Evolutionary conservation across 2,329 filamentous ascomycete genomes (phyloP).

Genomic region (Exserohilum turcica): DNA sequence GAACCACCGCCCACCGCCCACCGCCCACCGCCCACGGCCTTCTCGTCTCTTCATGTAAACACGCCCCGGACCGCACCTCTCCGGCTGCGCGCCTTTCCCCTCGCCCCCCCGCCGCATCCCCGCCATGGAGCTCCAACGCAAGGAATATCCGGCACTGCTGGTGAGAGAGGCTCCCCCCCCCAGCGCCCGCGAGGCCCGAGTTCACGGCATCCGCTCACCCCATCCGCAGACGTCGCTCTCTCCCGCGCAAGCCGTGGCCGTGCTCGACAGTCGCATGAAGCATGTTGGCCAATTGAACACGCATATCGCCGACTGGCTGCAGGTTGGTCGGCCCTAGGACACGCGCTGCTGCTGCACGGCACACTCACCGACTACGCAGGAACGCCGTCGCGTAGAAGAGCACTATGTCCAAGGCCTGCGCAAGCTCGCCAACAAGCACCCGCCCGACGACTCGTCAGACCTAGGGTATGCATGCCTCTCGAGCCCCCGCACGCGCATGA

Average conservation of each 20-base stretch:
- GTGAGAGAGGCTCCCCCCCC: slow-evolving; percentile 57
- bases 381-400: slow-evolving; percentile 90
- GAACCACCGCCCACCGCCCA: slow-evolving; percentile 30
- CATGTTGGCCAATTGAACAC: slow-evolving; percentile 83
- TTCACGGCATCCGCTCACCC: slow-evolving; percentile 34
- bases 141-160: slow-evolving; percentile 94
- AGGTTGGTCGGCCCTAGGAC: slow-evolving; percentile 64
- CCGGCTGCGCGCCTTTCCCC: slow-evolving; percentile 37
- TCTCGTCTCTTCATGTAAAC: slow-evolving; percentile 42
- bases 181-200: slow-evolving; percentile 16
- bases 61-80: slow-evolving; percentile 17
- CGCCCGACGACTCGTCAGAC: slow-evolving; percentile 76
- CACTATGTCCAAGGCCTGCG: slow-evolving; percentile 81
- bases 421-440: slow-evolving; percentile 76
- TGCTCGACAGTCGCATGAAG: slow-evolving; percentile 85
- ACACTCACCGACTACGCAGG: slow-evolving; percentile 61
- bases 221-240: slow-evolving; percentile 72
- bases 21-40: slow-evolving; percentile 30
- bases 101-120: slow-evolving; percentile 2
- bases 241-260: slow-evolving; percentile 78
- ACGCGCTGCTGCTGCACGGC: slow-evolving; percentile 3
- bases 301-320: slow-evolving; percentile 95
- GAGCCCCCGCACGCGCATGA: slow-evolving; percentile 8
- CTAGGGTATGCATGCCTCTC: slow-evolving; percentile 71
- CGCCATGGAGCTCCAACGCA: slow-evolving; percentile 70